Conservation (phyloP, 345 rosid species). For the Turritis glabra region DNA sequence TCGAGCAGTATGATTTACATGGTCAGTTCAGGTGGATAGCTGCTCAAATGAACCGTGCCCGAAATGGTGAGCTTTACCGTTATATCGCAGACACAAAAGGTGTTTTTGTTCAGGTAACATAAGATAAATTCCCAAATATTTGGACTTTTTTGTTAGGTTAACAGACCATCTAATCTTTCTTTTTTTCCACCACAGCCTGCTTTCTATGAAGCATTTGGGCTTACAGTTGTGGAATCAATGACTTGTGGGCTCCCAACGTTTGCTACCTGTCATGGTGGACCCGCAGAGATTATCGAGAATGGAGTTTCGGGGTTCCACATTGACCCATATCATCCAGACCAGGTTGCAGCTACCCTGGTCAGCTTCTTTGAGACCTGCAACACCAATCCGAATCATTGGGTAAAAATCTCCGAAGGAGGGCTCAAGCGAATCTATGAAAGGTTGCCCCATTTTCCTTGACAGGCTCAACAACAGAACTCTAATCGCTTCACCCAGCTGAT, state of each 20-base stretch:
- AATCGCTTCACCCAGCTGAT: not conserved
- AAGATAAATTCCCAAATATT: not conserved
- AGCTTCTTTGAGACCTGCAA: slow-evolving; percentile 46
- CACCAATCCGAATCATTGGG: slow-evolving; percentile 47
- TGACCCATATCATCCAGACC: slow-evolving; percentile 53
- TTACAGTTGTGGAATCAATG: slow-evolving; percentile 61
- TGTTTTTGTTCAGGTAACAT: slow-evolving; percentile 49
- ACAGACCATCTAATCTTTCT: not conserved
- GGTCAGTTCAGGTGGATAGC: slow-evolving; percentile 57
- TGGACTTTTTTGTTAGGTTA: not conserved
- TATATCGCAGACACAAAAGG: slow-evolving; percentile 57
- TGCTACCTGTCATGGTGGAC: slow-evolving; percentile 64
- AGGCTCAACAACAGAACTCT: not conserved
- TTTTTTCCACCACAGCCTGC: slow-evolving; percentile 44
- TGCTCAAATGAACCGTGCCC: slow-evolving; percentile 58
- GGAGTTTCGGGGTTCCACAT: slow-evolving; percentile 60
- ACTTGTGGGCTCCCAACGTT: slow-evolving; percentile 60
- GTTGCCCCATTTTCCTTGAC: slow-evolving; percentile 28
- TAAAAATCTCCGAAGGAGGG: slow-evolving; percentile 48
- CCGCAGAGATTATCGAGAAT: slow-evolving; percentile 55
- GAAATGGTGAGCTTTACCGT: slow-evolving; percentile 63
- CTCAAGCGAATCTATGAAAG: slow-evolving; percentile 54
- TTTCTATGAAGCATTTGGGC: slow-evolving; percentile 61
- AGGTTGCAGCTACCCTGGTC: slow-evolving; percentile 42
- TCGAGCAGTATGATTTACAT: slow-evolving; percentile 49